phyloP scores from a whole-genome alignment of 2,329 filamentous ascomycete genomes.

The Pseudogymnoascus sp. region DNA sequence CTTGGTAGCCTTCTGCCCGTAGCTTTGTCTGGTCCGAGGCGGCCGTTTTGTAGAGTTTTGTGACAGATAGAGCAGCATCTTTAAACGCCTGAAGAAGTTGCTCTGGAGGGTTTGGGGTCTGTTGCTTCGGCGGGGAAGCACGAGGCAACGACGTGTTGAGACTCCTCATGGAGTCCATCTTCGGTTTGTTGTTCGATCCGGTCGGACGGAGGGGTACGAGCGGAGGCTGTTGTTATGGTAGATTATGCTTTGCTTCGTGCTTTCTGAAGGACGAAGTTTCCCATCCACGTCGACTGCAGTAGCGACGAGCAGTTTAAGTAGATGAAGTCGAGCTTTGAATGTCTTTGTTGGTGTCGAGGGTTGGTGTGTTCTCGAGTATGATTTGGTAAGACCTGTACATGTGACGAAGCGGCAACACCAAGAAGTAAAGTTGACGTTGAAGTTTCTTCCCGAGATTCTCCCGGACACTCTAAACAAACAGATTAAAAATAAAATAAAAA shows the following conservation, averaged over 20 bases:
- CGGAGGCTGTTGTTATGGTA: not conserved
- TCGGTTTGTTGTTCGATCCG: conserved; percentile 13
- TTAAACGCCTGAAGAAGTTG: conserved; percentile 83
- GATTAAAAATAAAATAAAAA: not conserved
- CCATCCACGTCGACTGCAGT: not conserved
- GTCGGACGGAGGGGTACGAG: not conserved
- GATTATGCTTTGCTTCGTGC: not conserved
- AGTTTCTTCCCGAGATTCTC: conserved; percentile 3
- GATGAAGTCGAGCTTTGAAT: not conserved
- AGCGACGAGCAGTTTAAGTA: not conserved
- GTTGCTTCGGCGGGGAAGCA: conserved; percentile 38
- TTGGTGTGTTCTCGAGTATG: not conserved
- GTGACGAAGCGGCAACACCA: conserved; percentile 3
- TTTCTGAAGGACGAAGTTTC: not conserved
- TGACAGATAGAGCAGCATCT: conserved; percentile 84
- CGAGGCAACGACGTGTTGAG: conserved; percentile 53
- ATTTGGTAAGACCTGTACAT: conserved; percentile 1
- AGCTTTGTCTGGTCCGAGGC: conserved; percentile 68
- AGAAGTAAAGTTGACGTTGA: conserved; percentile 4
- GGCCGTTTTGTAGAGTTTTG: conserved; percentile 91
- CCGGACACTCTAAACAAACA: not conserved
- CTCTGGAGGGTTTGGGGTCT: conserved; percentile 42
- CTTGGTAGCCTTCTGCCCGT: conserved; percentile 78
- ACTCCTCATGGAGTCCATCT: conserved; percentile 57
- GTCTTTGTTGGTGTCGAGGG: not conserved